Evolutionary conservation across 2,329 filamentous ascomycete species (phyloP), one percentile per base, ranked within the genome.

Genomic region (Aspergillus pseudotamarii): DNA sequence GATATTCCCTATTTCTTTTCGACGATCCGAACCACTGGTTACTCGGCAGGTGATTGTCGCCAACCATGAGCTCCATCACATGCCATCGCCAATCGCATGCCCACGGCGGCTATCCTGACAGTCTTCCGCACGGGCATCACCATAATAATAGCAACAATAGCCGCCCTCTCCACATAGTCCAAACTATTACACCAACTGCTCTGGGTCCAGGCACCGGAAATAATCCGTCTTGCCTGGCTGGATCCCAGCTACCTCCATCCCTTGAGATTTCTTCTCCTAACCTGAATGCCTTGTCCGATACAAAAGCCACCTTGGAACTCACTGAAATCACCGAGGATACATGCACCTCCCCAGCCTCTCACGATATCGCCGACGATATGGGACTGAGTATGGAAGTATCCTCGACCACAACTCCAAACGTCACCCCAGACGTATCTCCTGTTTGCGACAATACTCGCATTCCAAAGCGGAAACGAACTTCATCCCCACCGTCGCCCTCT

Each of bases 401-500:
- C 21, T 53, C 53, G 5, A 38, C 53, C 45, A 56, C 32, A 32
- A 28, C 38, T 19, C 6, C 45, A 30, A 54, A 51, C 36, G 16
- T 28, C 16, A 50, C 43, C 12, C 23, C 58, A 12, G 46, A 60
- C 23, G 28, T 54, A 28, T 46, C 48, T 19, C 50, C 62, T 5
- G 21, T 55, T 9, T 45, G 64, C 11, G 36, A 55, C 48, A 53
- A 43, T 14, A 63, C 48, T 58, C 67, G 58, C 16, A 62, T 64
- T 16, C 57, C 69, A 10, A 69, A 68, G 36, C 61, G 66, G 21
- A 69, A 70, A 62, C 66, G 69, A 43, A 68, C 73, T 23, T 61
- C 62, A 2, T 77, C 76, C 2, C 71, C 74, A 26, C 69, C 76
- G 46, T 73, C 75, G 3, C 73, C 75, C n/a, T 69, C 68, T 2